Base-by-base conservation (phyloP, 2,329 filamentous ascomycete species). In the Xylaria sp. region DNA sequence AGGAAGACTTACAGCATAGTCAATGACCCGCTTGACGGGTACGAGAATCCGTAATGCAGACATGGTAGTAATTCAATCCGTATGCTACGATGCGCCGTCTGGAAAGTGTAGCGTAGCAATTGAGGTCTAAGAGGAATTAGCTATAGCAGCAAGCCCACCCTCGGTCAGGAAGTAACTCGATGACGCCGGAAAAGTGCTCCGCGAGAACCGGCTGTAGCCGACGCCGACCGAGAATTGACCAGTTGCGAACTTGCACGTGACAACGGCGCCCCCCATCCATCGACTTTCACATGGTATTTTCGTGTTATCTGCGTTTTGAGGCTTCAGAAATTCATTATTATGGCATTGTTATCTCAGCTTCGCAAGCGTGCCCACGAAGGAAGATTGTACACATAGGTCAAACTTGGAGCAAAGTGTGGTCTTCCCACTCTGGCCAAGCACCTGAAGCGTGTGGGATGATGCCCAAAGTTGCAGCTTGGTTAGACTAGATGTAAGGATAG, bases 21-120 rank as follows among this genome's bases (percentile, higher is more conserved):
- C 92, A 84, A 94, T 94, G 60, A 94, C 92, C 89, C 92, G 85
- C 85, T 94, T 94, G 57, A 94, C 85, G 81, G 92, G 92, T 3
- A 94, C 92, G 71, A 94, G 86, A 81, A 94, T 94, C 80, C 91
- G 86, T 76, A 94, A 83, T 65, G 87, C 85, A 76, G 88, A 89
- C 88, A 90, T 90, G 18, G 15, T 20, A 20, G 58, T 67, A 51
- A 61, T 36, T 46, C 8, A 23, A 41, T 58, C 31, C 51, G 20
- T 43, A 12, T 46, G 36, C 20, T 52, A 25, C 61, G 28, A 59
- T 25, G 8, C n/a, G 23, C 48, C 20, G 23, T 54, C 13, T 49
- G 10, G 56, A 10, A 39, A 8, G 25, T 56, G 20, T 61, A 23
- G 28, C 31, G 33, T 36, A 59, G 25, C 41, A 64, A 59, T 55